Percentiles rank a stretch among this genome's conserved stretches.
Conservation (phyloP, 1,284 basidiomycete species). For the Cystobasidium sp. region DNA sequence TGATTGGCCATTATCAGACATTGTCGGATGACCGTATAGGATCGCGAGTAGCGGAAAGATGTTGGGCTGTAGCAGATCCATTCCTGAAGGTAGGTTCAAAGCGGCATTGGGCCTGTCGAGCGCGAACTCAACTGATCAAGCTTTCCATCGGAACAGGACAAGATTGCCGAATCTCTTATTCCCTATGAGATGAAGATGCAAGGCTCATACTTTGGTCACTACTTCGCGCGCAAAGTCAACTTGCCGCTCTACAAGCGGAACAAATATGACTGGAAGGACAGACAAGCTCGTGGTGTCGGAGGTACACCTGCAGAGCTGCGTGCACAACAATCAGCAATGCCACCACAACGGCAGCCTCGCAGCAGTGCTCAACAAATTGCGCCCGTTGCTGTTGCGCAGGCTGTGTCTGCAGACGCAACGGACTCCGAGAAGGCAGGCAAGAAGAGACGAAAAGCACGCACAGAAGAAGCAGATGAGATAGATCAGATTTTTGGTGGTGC, state of each 20-base stretch:
- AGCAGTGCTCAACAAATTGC: slow-evolving; percentile 36
- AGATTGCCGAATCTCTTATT: slow-evolving; percentile 79
- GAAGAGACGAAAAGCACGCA: slow-evolving; percentile 50
- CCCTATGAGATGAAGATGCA: slow-evolving; percentile 71
- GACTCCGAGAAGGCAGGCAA: slow-evolving; percentile 50
- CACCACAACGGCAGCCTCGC: slow-evolving; percentile 59
- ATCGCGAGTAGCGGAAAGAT: slow-evolving; percentile 81
- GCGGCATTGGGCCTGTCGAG: not conserved
- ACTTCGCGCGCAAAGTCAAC: slow-evolving; percentile 77
- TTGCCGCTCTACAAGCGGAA: slow-evolving; percentile 75
- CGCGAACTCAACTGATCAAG: not conserved
- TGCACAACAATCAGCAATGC: slow-evolving; percentile 19
- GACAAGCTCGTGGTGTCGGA: slow-evolving; percentile 35
- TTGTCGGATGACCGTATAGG: slow-evolving; percentile 86
- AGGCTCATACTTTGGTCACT: slow-evolving; percentile 80
- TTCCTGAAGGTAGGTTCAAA: slow-evolving; percentile 73
- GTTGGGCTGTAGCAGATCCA: slow-evolving; percentile 83
- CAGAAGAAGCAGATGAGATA: slow-evolving; percentile 49
- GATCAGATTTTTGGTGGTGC: slow-evolving; percentile 49
- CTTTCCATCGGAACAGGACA: slow-evolving; percentile 69
- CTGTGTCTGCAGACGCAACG: not conserved
- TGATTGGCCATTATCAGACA: slow-evolving; percentile 74
- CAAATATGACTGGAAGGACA: slow-evolving; percentile 78
- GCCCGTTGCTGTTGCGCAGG: slow-evolving; percentile 49
- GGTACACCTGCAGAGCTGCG: slow-evolving; percentile 39